phyloP scores from a whole-genome alignment of 2,329 filamentous ascomycete species.

The Fusarium sp. region DNA sequence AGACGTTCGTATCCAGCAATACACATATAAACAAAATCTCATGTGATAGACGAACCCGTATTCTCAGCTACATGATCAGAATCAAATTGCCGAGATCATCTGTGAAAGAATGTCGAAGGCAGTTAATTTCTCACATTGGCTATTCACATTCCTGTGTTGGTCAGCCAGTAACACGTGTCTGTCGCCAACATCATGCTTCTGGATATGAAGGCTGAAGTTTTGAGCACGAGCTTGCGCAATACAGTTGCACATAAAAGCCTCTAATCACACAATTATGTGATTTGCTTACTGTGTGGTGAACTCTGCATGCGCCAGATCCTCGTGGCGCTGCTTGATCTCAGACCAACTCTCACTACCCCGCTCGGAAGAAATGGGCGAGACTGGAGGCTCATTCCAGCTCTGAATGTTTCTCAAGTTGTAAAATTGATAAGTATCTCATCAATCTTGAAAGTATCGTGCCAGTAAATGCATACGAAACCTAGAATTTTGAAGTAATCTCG shows the following conservation, averaged over 20 bases:
- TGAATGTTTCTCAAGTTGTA: too few relatives aligned
- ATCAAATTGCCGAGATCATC: too few relatives aligned
- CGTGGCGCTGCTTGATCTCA: neutral
- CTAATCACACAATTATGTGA: slow-evolving; percentile 4
- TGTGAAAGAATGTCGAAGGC: neutral
- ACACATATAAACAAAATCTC: accelerated
- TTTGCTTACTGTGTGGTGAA: neutral
- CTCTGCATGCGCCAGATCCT: neutral
- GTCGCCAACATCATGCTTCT: neutral
- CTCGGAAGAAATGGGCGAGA: neutral
- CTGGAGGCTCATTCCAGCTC: neutral
- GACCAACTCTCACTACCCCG: slow-evolving; percentile 1
- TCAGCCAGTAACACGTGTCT: neutral
- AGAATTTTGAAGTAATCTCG: too few relatives aligned
- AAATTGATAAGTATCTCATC: too few relatives aligned
- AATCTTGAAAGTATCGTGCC: too few relatives aligned
- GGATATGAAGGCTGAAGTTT: neutral
- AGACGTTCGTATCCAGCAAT: neutral
- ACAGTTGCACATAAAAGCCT: neutral
- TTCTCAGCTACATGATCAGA: too few relatives aligned
- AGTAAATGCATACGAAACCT: too few relatives aligned
- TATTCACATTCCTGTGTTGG: slow-evolving; percentile 5
- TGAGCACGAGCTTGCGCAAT: neutral
- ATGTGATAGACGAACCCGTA: neutral
- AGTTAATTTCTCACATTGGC: neutral